A percentile compares a stretch with the other conserved stretches of the same genome.
Conservation (phyloP, 148 eudicot species). For the Rhododendron ovatum region DNA sequence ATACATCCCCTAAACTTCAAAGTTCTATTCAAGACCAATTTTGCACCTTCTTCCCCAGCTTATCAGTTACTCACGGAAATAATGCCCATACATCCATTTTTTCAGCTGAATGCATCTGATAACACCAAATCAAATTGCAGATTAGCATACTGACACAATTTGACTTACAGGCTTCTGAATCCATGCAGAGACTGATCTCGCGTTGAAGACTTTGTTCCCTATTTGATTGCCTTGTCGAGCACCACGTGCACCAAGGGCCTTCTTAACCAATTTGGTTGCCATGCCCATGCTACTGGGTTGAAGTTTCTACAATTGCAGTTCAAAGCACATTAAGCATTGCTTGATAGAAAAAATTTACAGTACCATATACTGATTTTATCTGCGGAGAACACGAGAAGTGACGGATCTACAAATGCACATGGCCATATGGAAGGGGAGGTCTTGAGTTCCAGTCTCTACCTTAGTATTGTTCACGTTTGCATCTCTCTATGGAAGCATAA, state of each 20-base stretch:
- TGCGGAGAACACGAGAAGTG: not conserved
- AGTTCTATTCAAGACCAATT: not conserved
- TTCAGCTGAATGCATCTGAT: not conserved
- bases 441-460: not conserved
- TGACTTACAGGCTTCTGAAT: conserved; percentile 51
- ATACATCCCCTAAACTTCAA: not conserved
- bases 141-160: not conserved
- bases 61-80: not conserved
- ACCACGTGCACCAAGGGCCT: conserved; percentile 23
- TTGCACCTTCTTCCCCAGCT: not conserved
- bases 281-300: conserved; percentile 39
- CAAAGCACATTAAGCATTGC: conserved; percentile 5
- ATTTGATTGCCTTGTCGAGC: conserved; percentile 23
- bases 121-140: not conserved
- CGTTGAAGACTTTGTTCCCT: conserved; percentile 24
- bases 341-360: not conserved
- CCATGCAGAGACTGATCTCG: conserved; percentile 24
- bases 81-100: not conserved
- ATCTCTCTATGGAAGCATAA: not conserved
- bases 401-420: not conserved
- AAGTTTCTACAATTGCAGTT: conserved; percentile 37
- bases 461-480: not conserved
- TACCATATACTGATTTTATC: not conserved
- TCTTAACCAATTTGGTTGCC: conserved; percentile 31
- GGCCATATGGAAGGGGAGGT: not conserved